phyloP scores from a whole-genome alignment of 106 monocot species.

The Platanthera guangdongensis region DNA sequence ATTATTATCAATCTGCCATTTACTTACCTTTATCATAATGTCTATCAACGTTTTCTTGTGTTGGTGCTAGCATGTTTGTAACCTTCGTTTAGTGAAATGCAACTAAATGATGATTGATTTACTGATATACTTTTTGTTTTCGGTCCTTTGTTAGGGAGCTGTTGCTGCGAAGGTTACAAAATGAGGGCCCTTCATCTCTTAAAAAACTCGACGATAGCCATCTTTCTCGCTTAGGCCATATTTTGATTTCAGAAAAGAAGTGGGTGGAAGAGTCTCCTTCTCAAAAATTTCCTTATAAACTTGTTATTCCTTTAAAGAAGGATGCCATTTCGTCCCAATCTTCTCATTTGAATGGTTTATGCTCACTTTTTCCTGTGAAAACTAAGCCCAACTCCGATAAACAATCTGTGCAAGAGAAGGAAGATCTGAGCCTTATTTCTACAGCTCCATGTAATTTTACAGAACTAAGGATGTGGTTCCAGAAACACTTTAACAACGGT shows the following conservation, averaged over 20 bases:
- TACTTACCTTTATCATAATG: no score
- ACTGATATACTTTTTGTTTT: neutral
- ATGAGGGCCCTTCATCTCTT: constrained; percentile 37
- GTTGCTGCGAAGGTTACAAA: constrained; percentile 32
- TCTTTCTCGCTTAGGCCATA: constrained; percentile 40
- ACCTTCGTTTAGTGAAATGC: neutral
- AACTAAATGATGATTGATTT: neutral
- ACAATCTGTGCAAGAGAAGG: neutral
- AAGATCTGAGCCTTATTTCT: neutral
- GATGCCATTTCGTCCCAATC: constrained; percentile 13
- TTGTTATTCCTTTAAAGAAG: constrained; percentile 31
- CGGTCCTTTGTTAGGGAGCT: constrained; percentile 40
- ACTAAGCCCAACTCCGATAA: constrained; percentile 6
- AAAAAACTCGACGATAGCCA: constrained; percentile 38
- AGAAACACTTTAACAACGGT: constrained; percentile 7
- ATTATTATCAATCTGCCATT: no score
- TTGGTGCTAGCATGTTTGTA: no score
- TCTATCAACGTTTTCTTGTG: no score
- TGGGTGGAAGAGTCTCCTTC: constrained; percentile 58
- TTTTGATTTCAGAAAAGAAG: constrained; percentile 65
- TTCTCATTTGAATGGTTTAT: constrained; percentile 29
- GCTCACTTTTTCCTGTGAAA: constrained; percentile 35
- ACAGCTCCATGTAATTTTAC: constrained; percentile 19
- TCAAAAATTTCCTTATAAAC: constrained; percentile 42
- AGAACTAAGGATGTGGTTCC: constrained; percentile 53